phyloP scores from a whole-genome alignment of 2,329 filamentous ascomycete genomes.

The Rhynchosporium agropyri region DNA sequence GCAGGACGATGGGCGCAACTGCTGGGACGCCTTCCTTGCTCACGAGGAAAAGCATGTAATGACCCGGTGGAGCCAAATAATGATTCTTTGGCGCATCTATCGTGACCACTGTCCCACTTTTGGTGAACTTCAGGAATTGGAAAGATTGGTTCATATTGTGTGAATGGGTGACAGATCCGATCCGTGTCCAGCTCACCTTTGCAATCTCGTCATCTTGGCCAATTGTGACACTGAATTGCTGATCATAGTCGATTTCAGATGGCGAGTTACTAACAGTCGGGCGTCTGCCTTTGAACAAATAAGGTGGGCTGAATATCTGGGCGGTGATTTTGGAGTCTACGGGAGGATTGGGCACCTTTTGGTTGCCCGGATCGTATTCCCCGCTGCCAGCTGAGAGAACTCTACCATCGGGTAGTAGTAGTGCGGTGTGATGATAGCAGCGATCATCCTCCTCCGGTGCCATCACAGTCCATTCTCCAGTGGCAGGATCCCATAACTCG shows the following conservation, averaged over 20 bases:
- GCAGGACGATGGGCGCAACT: slow-evolving; percentile 10
- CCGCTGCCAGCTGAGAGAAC: slow-evolving; percentile 20
- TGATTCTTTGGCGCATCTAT: slow-evolving; percentile 13
- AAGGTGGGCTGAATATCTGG: slow-evolving; percentile 21
- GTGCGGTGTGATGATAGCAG: slow-evolving; percentile 20
- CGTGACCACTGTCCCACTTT: slow-evolving; percentile 9
- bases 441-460: slow-evolving; percentile 18
- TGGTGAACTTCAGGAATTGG: slow-evolving; percentile 19
- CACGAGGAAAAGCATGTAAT: slow-evolving; percentile 14
- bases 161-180: slow-evolving; percentile 20
- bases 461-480: slow-evolving; percentile 18
- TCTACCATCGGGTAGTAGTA: slow-evolving; percentile 19
- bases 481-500: slow-evolving; percentile 17
- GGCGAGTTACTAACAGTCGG: slow-evolving; percentile 16
- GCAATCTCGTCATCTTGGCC: slow-evolving; percentile 13
- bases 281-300: slow-evolving; percentile 19
- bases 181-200: slow-evolving; percentile 19
- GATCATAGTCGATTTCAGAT: slow-evolving; percentile 11
- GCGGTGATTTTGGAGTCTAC: slow-evolving; percentile 12
- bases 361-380: slow-evolving; percentile 18
- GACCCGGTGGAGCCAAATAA: slow-evolving; percentile 12
- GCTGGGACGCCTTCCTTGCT: slow-evolving; percentile 13
- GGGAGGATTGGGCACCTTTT: slow-evolving; percentile 9
- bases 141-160: slow-evolving; percentile 22
- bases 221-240: slow-evolving; percentile 18